Base-by-base conservation (phyloP, 1,139 yeast species). In the Geotrichum restrictum region DNA sequence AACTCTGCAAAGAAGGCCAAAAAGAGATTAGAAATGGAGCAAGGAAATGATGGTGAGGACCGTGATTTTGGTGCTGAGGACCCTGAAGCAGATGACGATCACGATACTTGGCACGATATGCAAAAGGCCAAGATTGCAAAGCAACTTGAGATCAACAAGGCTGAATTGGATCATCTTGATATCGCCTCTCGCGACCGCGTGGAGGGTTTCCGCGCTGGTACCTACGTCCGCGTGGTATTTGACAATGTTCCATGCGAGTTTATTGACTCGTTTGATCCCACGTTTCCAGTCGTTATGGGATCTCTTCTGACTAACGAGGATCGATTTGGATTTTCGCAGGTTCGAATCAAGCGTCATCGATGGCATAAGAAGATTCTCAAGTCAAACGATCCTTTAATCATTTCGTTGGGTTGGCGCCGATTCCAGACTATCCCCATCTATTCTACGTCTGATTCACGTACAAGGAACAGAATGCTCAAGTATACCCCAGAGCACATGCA, bases 401-500 rank as follows among this genome's bases (percentile, higher is more conserved):
- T 94, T 49, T 91, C 98, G 0, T 74, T 94, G 48, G 99, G 99
- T 34, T 94, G 98, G 99, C 82, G 99, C 74, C 79, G 99, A 70
- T 94, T 94, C 74, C 99, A 94, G 71, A 89, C 98, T 0, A 74
- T 93, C 53, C 99, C 99, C 11, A 79, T 94, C 37, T 94, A 91
- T 69, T 89, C 98, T 4, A 94, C 98, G 0, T 83, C 96, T 4
- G 99, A 94, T 70, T 93, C 98, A 3, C 78, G 99, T 72, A 91
- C 98, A 4, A 82, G 99, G 75, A 93, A 89, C 64, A 85, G 98
- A 74, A 88, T 94, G 97, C 78, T 94, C 72, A 94, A 94, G 68
- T 94, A 94, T 67, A 93, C 98, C 0, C 98, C 98, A 5, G 99
- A 94, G 66, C 99, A 94, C 69, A 89, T 97, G 43, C 93, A 87